These are phyloP conservation scores for Amanita exitialis DNA, from an alignment of 768 basidiomycete genomes.

Conservation along the genomic window DNA sequence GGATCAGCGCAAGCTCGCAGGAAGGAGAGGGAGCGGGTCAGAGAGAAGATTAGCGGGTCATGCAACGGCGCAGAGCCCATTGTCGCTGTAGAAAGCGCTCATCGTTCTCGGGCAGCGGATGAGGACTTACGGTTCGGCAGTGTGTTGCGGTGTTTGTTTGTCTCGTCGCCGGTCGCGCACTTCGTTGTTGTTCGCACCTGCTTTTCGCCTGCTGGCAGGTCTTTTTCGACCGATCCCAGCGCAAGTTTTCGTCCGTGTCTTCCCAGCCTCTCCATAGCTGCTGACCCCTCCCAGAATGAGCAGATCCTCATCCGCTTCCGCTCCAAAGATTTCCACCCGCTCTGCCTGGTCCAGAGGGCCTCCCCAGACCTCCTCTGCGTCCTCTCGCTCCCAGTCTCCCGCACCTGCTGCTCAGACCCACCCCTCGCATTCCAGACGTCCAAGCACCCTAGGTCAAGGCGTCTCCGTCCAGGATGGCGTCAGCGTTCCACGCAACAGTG, in stretches of 20 bases:
- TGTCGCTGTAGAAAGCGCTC: neutral
- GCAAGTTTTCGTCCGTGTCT: conserved; percentile 30
- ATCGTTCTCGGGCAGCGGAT: neutral
- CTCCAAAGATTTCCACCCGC: conserved; percentile 64
- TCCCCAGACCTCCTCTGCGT: conserved; percentile 48
- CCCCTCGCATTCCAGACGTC: conserved; percentile 65
- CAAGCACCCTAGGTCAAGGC: conserved; percentile 63
- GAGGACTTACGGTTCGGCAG: neutral
- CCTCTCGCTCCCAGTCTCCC: conserved; percentile 73
- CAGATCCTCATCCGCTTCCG: conserved; percentile 74
- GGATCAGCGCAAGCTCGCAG: neutral
- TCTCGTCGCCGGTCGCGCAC: conserved; percentile 34
- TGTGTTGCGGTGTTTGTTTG: conserved; percentile 10
- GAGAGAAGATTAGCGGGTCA: conserved; percentile 8
- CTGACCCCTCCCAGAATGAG: conserved; percentile 62
- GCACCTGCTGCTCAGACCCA: conserved; percentile 44
- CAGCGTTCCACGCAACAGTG: conserved; percentile 56
- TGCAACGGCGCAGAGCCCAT: conserved; percentile 1
- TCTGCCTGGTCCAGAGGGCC: conserved; percentile 92
- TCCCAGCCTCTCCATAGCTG: conserved; percentile 8
- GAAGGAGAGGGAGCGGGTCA: neutral
- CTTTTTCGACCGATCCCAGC: conserved; percentile 62
- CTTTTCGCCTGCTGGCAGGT: conserved; percentile 85
- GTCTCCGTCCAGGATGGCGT: conserved; percentile 75
- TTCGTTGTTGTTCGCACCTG: conserved; percentile 32